Base-by-base conservation (phyloP, 805 yeast genomes). In the Candida orba region DNA sequence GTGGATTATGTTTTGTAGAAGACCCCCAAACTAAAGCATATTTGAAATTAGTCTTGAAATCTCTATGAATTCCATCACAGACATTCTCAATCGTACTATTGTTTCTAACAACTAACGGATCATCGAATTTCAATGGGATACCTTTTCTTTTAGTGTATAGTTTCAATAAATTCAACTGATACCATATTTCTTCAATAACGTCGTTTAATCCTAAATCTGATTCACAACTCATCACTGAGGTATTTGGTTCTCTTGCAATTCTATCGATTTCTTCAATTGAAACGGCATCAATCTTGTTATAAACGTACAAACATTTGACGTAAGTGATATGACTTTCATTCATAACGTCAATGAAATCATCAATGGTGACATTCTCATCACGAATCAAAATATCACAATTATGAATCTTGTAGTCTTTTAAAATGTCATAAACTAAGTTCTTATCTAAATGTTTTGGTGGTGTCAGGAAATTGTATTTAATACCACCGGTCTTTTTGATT, bases 1-100 rank as follows among this genome's bases (percentile, higher is more conserved):
- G 99, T 4, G 98, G 98, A 31, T 91, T 86, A 60, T 88, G 95
- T 62, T 93, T 93, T 7, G 97, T 84, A 38, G 95, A 82, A 1
- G 90, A 79, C 0, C 99, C 99, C 97, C 98, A 91, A 6, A 91
- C 96, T 57, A 89, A 66, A 1, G 98, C 98, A 61, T 90, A 89
- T 62, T 89, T 87, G 72, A 93, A 91, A 57, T 84, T 87, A 51
- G 84, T 81, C 58, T 89, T 90, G 72, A 91, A 84, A 56, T 90
- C 96, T 53, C 95, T 76, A 62, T 91, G 98, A 49, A 91, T 83
- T 12, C 93, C 75, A 59, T 91, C 90, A 68, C 99, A 91, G 25
- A 91, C 87, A 52, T 81, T 88, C 51, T 83, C 91, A 42, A 91
- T 78, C 2, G 93, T 72, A 7, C 95, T 82, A 43, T 80, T 75